These are phyloP conservation scores for Corchorus olitorius DNA, from an alignment of 345 rosid genomes.

Conservation along the genomic window DNA sequence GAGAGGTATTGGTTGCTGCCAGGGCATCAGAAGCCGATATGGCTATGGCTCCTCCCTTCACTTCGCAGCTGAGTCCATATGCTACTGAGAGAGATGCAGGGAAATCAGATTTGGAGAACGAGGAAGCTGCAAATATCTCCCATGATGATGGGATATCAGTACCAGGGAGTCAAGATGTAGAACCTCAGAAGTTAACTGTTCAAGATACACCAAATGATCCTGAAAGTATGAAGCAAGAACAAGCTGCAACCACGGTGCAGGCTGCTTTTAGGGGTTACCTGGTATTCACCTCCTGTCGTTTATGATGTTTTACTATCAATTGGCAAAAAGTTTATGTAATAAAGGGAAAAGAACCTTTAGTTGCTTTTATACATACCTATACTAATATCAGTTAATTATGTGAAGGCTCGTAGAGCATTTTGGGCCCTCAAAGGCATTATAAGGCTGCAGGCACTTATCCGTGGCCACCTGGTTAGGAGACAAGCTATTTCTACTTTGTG, in stretches of 20 bases:
- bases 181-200: slow-evolving; percentile 30
- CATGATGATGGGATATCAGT: slow-evolving; percentile 38
- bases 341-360: background rate
- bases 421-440: slow-evolving; percentile 93
- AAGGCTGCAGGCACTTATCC: slow-evolving; percentile 94
- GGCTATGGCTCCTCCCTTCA: slow-evolving; percentile 43
- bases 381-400: slow-evolving; percentile 37
- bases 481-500: slow-evolving; percentile 83
- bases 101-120: slow-evolving; percentile 40
- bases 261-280: slow-evolving; percentile 94
- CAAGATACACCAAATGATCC: slow-evolving; percentile 42
- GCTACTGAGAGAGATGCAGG: slow-evolving; percentile 41
- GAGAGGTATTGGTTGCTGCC: slow-evolving; percentile 52
- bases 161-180: slow-evolving; percentile 37
- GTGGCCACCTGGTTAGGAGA: slow-evolving; percentile 94
- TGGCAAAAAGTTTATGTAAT: background rate
- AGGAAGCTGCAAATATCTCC: slow-evolving; percentile 46
- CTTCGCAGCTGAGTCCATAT: slow-evolving; percentile 33
- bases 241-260: slow-evolving; percentile 84
- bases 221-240: slow-evolving; percentile 55
- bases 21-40: slow-evolving; percentile 58
- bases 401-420: slow-evolving; percentile 96
- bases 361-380: slow-evolving; percentile 6
- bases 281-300: slow-evolving; percentile 49
- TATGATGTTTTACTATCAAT: background rate